A percentile compares a stretch with the other conserved stretches of the same genome.
phyloP scores from a whole-genome alignment of 1,284 basidiomycete species.

The Cutaneotrichosporon spelunceum region DNA sequence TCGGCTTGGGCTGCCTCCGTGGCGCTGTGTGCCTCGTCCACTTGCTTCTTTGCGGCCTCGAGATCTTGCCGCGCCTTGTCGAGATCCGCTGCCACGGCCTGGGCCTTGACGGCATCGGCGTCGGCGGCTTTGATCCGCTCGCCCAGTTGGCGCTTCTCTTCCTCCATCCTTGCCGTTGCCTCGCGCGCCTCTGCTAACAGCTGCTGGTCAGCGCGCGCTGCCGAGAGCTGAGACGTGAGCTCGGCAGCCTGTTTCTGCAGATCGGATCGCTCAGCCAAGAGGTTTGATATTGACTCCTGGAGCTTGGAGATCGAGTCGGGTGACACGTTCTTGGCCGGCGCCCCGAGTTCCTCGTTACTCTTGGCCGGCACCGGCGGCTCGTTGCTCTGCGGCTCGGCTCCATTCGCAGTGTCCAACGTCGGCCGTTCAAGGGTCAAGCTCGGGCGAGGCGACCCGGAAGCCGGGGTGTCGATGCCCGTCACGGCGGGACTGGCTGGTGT shows the following conservation, averaged over 20 bases:
- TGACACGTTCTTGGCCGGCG: neutral
- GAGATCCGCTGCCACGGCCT: slow-evolving; percentile 22
- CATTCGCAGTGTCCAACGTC: slow-evolving; percentile 10
- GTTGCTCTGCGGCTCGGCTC: neutral
- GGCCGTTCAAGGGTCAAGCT: slow-evolving; percentile 33
- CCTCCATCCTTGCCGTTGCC: slow-evolving; percentile 36
- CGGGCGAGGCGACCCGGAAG: slow-evolving; percentile 29
- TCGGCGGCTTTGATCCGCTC: slow-evolving; percentile 15
- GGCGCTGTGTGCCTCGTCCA: slow-evolving; percentile 4
- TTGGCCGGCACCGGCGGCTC: neutral
- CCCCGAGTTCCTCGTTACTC: too few species aligned
- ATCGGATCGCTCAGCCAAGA: slow-evolving; percentile 43
- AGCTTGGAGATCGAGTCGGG: slow-evolving; percentile 23
- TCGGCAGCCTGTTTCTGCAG: slow-evolving; percentile 35
- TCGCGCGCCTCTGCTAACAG: slow-evolving; percentile 38
- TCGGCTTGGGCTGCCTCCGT: slow-evolving; percentile 16
- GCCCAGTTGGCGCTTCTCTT: slow-evolving; percentile 35
- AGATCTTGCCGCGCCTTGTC: slow-evolving; percentile 16
- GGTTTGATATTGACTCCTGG: slow-evolving; percentile 40
- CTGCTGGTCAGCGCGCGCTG: slow-evolving; percentile 34
- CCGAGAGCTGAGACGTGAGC: slow-evolving; percentile 24
- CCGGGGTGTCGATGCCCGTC: slow-evolving; percentile 10
- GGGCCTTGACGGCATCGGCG: slow-evolving; percentile 18
- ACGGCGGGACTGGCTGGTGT: slow-evolving; percentile 14
- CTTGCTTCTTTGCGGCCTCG: slow-evolving; percentile 9